phyloP scores from a whole-genome alignment of 2,329 filamentous ascomycete species.

The Colletotrichum noveboracense region DNA sequence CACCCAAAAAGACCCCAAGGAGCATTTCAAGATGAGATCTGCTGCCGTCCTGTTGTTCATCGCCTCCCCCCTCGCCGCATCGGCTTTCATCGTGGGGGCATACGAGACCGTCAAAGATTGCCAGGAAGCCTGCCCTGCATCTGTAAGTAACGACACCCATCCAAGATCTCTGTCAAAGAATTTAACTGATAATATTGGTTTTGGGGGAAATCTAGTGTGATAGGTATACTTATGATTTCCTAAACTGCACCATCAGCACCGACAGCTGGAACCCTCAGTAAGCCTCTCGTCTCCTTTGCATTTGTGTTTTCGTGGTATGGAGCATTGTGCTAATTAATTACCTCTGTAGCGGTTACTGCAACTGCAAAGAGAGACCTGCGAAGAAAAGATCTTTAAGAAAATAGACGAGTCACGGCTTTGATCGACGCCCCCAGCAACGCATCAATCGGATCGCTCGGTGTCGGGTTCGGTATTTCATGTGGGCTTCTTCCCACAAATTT shows the following conservation, averaged over 20 bases:
- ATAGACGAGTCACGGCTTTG: not conserved
- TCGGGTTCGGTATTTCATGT: not conserved
- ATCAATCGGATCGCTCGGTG: not conserved
- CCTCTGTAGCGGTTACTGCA: not conserved
- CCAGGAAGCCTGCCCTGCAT: not conserved
- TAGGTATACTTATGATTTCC: too few species aligned
- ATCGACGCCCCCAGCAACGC: not conserved
- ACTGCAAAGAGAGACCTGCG: not conserved
- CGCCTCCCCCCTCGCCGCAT: not conserved
- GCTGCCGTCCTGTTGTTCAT: not conserved
- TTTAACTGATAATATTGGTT: too few species aligned
- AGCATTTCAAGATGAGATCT: not conserved
- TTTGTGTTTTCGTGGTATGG: too few species aligned
- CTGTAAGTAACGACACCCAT: not conserved
- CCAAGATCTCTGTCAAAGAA: too few species aligned
- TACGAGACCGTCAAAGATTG: rapidly evolving
- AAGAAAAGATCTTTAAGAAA: not conserved
- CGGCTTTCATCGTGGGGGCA: not conserved
- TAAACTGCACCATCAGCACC: too few species aligned
- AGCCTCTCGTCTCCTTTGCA: too few species aligned
- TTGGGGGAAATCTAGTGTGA: too few species aligned
- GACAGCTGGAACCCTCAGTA: too few species aligned
- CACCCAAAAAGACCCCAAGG: too few species aligned
- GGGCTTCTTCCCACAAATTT: not conserved
- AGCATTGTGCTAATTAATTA: too few species aligned